These are phyloP conservation scores for Aristolochia contorta DNA, from an alignment of 164 flowering plant genomes.

Conservation along the genomic window DNA sequence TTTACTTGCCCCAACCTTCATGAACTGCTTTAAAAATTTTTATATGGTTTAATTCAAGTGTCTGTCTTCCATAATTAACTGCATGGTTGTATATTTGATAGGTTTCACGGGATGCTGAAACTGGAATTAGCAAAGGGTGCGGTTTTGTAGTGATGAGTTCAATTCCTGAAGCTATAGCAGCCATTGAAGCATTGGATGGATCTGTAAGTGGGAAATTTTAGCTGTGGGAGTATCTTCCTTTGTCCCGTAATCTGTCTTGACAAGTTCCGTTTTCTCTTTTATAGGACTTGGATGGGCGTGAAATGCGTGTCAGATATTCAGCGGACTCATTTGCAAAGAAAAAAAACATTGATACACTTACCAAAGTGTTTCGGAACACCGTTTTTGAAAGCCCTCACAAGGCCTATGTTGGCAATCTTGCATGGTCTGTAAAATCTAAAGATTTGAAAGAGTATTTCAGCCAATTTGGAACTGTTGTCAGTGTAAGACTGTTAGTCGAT, in stretches of 20 bases:
- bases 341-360: constrained; percentile 13
- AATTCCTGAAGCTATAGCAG: constrained; percentile 22
- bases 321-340: constrained; percentile 15
- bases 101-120: constrained; percentile 36
- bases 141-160: constrained; percentile 39
- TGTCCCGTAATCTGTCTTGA: neutral
- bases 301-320: constrained; percentile 30
- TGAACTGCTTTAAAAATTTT: too few species aligned
- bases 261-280: neutral
- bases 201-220: constrained; percentile 20
- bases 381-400: constrained; percentile 37
- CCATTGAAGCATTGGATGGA: constrained; percentile 37
- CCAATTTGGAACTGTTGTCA: constrained; percentile 38
- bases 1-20: neutral
- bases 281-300: constrained; percentile 44
- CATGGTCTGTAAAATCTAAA: constrained; percentile 27
- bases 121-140: constrained; percentile 35
- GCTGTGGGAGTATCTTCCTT: constrained; percentile 1
- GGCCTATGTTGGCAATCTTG: constrained; percentile 40
- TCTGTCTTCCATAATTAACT: neutral
- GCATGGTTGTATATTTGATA: constrained; percentile 10
- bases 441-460: constrained; percentile 29
- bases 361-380: constrained; percentile 13
- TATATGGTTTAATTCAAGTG: too few species aligned
- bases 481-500: constrained; percentile 29